Evolutionary conservation across 202 grass and related monocot species (phyloP), one percentile per base, ranked within the genome.

Genomic region (Carex sylvatica): DNA sequence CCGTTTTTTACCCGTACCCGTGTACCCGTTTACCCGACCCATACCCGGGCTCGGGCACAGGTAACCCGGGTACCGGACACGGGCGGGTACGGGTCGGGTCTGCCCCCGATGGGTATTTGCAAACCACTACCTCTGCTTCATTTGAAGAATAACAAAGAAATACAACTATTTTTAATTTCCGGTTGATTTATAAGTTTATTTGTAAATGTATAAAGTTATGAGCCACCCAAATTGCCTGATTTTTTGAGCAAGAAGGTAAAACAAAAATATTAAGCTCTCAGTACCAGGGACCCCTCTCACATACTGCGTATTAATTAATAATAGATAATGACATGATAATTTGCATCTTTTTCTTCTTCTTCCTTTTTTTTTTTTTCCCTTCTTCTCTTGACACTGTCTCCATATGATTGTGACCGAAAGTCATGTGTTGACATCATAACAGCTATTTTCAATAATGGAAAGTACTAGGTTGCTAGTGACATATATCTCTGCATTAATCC

Each of bases 401-500:
- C 36, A 46, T 10, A 9, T 53, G 70, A 74, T 74, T 54, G 46
- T 74, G 70, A 74, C 70, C 19, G 53, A 30, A 31, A 74, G 12
- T 74, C 70, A 53, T 74, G 11, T 30, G 47, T 74, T 54, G 46
- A 54, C 47, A 74, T 74, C 46, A 46, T 28, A 74, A 51, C 70
- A 74, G 70, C 70, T 74, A 26, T 22, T 74, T 74, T 24, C 46
- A 74, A 74, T 74, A 74, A 74, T 74, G 47, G 5, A 28, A 28
- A 74, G 44, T 51, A 74, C 22, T 16, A 54, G 16, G 15, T 70
- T n/a, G 28, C 26, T 6, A 42, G 0, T 42, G 38, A 52, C 46
- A 74, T 52, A 14, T 28, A 15, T 9, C 47, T 26, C 28, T 74
- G 70, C 22, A 74, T 11, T 70, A 4, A 74, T 6, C 20, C 11